phyloP scores from a whole-genome alignment of 1,284 basidiomycete species.

The Tranzscheliella williamsii region DNA sequence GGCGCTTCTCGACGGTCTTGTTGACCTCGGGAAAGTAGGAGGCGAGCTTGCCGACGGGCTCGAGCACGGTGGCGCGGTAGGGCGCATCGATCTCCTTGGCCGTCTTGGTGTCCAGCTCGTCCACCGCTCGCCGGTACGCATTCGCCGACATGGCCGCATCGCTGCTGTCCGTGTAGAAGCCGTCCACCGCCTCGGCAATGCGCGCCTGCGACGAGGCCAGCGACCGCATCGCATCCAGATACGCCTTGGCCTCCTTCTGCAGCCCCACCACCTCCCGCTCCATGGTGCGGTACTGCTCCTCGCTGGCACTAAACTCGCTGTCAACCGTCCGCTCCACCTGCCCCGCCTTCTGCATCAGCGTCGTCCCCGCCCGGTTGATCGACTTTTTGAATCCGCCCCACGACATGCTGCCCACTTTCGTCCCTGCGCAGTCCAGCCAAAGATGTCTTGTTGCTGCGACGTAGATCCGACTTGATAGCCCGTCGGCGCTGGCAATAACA shows the following conservation, averaged over 20 bases:
- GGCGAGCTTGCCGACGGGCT: conserved; percentile 90
- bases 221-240: conserved; percentile 83
- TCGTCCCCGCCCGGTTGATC: conserved; percentile 87
- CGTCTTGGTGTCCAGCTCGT: conserved; percentile 86
- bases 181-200: conserved; percentile 89
- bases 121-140: conserved; percentile 91
- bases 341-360: conserved; percentile 75
- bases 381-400: conserved; percentile 82
- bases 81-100: conserved; percentile 87
- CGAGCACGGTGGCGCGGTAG: conserved; percentile 90
- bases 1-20: conserved; percentile 88
- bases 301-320: conserved; percentile 88
- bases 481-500: too few relatives aligned
- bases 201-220: conserved; percentile 92
- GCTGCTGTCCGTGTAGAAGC: conserved; percentile 74
- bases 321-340: conserved; percentile 96
- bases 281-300: conserved; percentile 83
- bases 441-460: too few relatives aligned
- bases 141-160: conserved; percentile 92
- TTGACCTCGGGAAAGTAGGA: conserved; percentile 93
- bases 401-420: conserved; percentile 56
- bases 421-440: too few relatives aligned
- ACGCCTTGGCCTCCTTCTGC: conserved; percentile 93
- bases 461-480: too few relatives aligned
- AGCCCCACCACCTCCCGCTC: conserved; percentile 68